Base-by-base conservation (phyloP, 441 rosid genomes). In the Syzygium syzygioides region DNA sequence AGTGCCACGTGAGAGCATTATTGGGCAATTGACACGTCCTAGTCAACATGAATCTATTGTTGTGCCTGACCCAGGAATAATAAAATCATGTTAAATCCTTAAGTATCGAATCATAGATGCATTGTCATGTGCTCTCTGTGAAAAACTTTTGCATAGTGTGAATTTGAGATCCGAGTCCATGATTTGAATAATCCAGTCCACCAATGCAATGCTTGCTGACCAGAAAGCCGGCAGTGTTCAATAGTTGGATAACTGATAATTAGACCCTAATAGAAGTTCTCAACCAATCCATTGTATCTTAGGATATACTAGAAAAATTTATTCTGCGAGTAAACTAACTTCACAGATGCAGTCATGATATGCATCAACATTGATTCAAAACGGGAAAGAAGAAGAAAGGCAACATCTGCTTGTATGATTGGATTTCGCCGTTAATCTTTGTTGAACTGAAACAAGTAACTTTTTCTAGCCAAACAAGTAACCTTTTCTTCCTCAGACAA, bases 21-120 rank as follows among this genome's bases (percentile, higher is more conserved):
- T 55, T 55, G 28, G 87, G 84, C 64, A 52, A 90, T 86, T 92
- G 87, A 85, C 88, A 89, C 59, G 85, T 89, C 91, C 87, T 84
- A 85, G 55, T 87, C 90, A 37, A 57, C 37, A 79, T 64, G 71
- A 71, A 87, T 55, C 86, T 19, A 89, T 80, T 15, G 30, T 59
- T 86, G 20, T 50, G 20, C 25, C 20, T 32, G 23, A 87, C 79
- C 79, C 79, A 68, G 2, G 6, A 41, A 41, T 68, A 34, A 34
- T 34, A 68, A 68, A 19, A 68, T 2, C 79, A 18, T 34, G 79
- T 68, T 68, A 68, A 32, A 18, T 34, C 26, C 48, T 26, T 34
- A 1, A 11, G 45, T 15, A 34, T 68, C 26, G 14, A 68, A 34
- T 34, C 4, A 9, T 34, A 5, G 7, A 30, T 30, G 76, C 76